Percentiles rank a stretch among this genome's conserved stretches.
Evolutionary conservation across 1,284 basidiomycete species (phyloP).

Genomic region (Polyporus tsugae): DNA sequence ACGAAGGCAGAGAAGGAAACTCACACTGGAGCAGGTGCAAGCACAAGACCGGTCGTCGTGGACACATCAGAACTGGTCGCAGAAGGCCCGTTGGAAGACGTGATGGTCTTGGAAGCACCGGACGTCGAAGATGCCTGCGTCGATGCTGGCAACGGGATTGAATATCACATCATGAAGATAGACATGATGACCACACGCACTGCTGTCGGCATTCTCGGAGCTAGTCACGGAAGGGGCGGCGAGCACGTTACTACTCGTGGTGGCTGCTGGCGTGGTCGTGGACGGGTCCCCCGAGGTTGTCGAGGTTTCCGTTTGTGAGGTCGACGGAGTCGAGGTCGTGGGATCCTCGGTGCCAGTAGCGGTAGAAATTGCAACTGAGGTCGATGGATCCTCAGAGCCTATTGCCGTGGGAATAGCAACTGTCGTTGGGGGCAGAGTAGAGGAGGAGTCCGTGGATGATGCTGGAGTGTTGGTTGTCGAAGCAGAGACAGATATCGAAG

Average conservation of each 20-base stretch:
- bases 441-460: not conserved
- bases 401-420: not conserved
- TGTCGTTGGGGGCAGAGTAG: not conserved
- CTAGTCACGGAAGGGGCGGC: not conserved
- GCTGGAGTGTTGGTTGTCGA: not conserved
- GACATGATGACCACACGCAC: not conserved
- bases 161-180: not conserved
- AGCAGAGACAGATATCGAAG: not conserved
- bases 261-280: not conserved
- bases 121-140: not conserved
- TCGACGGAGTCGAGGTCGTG: not conserved
- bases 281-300: not conserved
- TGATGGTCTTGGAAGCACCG: not conserved
- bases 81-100: not conserved
- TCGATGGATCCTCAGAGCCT: not conserved
- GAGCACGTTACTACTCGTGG: not conserved
- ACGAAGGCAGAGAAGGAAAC: not conserved
- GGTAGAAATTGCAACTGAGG: not conserved
- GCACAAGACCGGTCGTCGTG: not conserved
- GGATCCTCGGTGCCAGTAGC: not conserved
- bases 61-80: not conserved
- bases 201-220: not conserved
- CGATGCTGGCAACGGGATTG: not conserved
- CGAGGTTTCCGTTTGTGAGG: not conserved
- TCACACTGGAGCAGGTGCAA: not conserved